Conservation (phyloP, 2,329 filamentous ascomycete species). For the Cordyceps javanica region DNA sequence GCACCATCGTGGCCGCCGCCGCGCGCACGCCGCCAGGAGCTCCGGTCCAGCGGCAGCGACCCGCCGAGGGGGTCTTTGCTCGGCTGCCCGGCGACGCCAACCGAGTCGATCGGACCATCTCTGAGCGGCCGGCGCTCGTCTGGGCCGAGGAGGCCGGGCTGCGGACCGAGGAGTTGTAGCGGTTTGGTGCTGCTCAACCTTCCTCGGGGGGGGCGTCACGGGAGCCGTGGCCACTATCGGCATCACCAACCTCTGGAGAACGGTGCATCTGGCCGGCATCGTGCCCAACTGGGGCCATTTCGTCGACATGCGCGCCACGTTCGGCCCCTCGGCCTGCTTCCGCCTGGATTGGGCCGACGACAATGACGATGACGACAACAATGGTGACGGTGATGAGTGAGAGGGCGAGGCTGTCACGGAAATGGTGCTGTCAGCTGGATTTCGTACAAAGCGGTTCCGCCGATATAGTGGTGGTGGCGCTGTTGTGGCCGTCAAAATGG, state of each 20-base stretch:
- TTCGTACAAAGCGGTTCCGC: too few relatives aligned
- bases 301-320: constrained; percentile 6
- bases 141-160: constrained; percentile 4
- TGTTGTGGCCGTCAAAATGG: too few relatives aligned
- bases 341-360: neutral
- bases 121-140: neutral
- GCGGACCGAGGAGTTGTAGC: neutral
- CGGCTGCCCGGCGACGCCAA: constrained; percentile 1
- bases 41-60: too few relatives aligned
- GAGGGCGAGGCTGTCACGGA: too few relatives aligned
- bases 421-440: too few relatives aligned
- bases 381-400: too few relatives aligned
- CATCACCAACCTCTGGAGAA: neutral
- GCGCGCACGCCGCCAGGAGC: too few relatives aligned
- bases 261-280: neutral
- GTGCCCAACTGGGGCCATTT: constrained; percentile 6
- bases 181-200: neutral
- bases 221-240: neutral
- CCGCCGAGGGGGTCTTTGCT: neutral
- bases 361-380: too few relatives aligned
- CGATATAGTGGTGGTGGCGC: too few relatives aligned
- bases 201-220: constrained; percentile 1
- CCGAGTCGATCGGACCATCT: neutral
- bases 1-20: too few relatives aligned
- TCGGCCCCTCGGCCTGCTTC: constrained; percentile 4